Evolutionary conservation across 163 green algal species (phyloP).

Genomic region (Trebouxia gelatinosa): DNA sequence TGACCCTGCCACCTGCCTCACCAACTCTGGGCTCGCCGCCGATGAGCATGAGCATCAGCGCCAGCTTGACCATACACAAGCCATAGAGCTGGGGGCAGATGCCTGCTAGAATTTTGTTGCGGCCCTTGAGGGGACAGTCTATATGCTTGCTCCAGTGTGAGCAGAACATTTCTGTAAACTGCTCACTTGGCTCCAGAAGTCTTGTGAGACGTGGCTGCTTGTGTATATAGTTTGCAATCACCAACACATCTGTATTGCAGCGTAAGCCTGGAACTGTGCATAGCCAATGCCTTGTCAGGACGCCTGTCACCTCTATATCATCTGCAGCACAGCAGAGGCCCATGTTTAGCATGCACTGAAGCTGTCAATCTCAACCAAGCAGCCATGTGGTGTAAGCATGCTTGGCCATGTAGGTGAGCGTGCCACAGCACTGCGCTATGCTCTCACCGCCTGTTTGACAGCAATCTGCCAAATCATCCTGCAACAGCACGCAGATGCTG

Average conservation of each 20-base stretch:
- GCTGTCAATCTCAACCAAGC: neutral
- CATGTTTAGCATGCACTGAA: neutral
- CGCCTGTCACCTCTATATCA: conserved; percentile 78
- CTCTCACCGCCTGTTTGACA: conserved; percentile 65
- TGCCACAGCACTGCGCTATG: neutral
- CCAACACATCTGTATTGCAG: conserved; percentile 70
- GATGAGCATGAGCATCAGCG: conserved; percentile 77
- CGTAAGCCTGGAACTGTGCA: conserved; percentile 51
- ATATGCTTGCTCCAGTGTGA: conserved; percentile 46
- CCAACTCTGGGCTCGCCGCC: conserved; percentile 66
- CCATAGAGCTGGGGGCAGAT: conserved; percentile 73
- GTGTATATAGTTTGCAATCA: conserved; percentile 63
- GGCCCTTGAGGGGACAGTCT: conserved; percentile 51
- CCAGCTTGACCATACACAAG: conserved; percentile 75
- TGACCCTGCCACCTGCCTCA: conserved; percentile 39
- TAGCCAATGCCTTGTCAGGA: conserved; percentile 71
- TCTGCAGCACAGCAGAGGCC: conserved; percentile 52
- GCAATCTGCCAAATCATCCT: conserved; percentile 79
- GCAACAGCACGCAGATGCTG: conserved; percentile 67
- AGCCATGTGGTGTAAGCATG: neutral
- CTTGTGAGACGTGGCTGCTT: neutral
- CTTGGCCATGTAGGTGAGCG: neutral
- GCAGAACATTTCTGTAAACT: conserved; percentile 30
- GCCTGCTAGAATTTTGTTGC: conserved; percentile 72
- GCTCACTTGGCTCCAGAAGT: neutral